These are phyloP conservation scores for Globisporangium middletonii DNA, from an alignment of 352 stramenopile species.

Conservation along the genomic window DNA sequence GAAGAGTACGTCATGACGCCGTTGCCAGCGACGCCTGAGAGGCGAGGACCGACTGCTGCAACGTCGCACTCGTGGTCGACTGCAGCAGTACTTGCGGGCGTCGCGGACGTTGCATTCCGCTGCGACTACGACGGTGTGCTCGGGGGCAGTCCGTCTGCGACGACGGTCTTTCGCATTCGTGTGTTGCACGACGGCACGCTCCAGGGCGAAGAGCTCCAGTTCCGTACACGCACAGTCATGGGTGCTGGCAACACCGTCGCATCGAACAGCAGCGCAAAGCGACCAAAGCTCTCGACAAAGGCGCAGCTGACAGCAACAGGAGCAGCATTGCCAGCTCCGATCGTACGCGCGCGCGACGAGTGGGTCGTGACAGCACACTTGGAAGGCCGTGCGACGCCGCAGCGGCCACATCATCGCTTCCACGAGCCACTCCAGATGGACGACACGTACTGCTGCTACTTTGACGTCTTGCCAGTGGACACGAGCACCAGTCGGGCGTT, in stretches of 20 bases:
- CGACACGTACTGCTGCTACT: slow-evolving; percentile 39
- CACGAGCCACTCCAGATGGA: slow-evolving; percentile 1
- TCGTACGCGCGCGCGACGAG: background rate
- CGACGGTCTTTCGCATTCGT: slow-evolving; percentile 31
- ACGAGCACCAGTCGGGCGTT: slow-evolving; percentile 23
- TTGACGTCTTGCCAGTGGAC: slow-evolving; percentile 21
- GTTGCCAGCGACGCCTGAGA: background rate
- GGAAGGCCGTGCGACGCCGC: slow-evolving; percentile 14
- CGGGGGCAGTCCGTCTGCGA: slow-evolving; percentile 30
- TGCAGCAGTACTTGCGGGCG: background rate
- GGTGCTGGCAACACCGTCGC: slow-evolving; percentile 1
- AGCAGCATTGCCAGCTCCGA: background rate
- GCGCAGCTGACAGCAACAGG: background rate
- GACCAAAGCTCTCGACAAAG: slow-evolving; percentile 12
- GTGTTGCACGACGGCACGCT: slow-evolving; percentile 32
- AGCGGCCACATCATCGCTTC: slow-evolving; percentile 13
- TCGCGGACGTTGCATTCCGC: slow-evolving; percentile 14
- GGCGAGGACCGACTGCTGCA: background rate
- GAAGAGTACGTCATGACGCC: slow-evolving; percentile 2
- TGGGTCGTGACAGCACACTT: slow-evolving; percentile 6
- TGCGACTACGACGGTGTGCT: slow-evolving; percentile 44
- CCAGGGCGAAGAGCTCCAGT: slow-evolving; percentile 27
- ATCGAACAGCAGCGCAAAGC: slow-evolving; percentile 12
- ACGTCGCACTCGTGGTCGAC: background rate
- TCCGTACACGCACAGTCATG: background rate